Base-by-base conservation (phyloP, 2,329 filamentous ascomycete genomes). In the Balansia obtecta region DNA sequence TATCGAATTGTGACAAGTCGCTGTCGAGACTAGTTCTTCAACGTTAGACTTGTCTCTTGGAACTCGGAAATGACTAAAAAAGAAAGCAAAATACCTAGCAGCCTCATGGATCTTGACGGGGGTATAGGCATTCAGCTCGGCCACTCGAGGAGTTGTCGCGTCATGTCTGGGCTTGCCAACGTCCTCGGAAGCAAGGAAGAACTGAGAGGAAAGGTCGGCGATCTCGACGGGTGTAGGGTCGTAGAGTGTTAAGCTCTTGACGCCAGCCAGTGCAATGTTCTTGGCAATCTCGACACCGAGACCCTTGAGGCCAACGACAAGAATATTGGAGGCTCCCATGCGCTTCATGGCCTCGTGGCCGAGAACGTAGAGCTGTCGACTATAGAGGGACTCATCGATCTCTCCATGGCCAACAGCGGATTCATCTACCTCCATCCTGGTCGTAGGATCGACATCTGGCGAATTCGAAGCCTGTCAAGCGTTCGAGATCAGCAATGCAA, bases 231-330 rank as follows among this genome's bases (percentile, higher is more conserved):
- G 88, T 45, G 83, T 81, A 45, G 93, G 91, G 65, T 98, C 93
- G 73, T 89, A 88, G 50, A 98, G 79, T 1, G 91, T 93, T 58
- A 98, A 73, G 63, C 90, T 96, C 77, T 98, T 98, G 71, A 98
- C 93, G 66, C 93, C 93, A 60, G 93, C 93, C 60, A 98, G 83
- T 53, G 93, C 93, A 63, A 98, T 88, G 63, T 98, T 98, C 79
- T 98, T 98, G 63, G 93, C 91, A 61, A 98, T 93, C 71, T 98
- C 93, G 50, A 96, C 91, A 73, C 93, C 93, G 40, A 98, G 79
- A 48, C 93, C 93, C 68, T 93, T 91, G 58, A 97, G 74, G 56
- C 93, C 93, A 55, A 91, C 86, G 51, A 98, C 77, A 49, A 98
- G 85, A 53, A 98, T 80, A 64, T 97, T 94, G 50, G 93, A 97